phyloP scores from a whole-genome alignment of 1,284 basidiomycete genomes.

The Malassezia brasiliensis region DNA sequence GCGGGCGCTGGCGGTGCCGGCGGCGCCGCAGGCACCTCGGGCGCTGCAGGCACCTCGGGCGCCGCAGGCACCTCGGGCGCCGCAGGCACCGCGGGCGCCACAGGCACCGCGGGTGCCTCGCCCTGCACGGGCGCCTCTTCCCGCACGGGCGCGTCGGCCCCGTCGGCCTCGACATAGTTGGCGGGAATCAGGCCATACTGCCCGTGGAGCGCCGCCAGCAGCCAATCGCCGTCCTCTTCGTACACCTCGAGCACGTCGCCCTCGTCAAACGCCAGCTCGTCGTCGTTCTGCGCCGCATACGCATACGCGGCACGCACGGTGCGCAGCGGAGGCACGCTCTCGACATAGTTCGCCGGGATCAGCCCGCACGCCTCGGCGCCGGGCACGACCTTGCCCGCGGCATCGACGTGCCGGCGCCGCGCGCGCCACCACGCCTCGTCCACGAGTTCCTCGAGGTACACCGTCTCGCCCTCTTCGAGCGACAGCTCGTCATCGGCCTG shows the following conservation, averaged over 20 bases:
- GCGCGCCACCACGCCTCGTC: conserved; percentile 47
- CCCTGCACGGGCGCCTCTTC: neutral
- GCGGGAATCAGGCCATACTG: conserved; percentile 40
- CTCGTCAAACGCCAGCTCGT: conserved; percentile 40
- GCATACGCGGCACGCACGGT: conserved; percentile 42
- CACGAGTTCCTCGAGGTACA: conserved; percentile 44
- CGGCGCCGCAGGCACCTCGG: neutral
- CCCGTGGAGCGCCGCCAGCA: conserved; percentile 30
- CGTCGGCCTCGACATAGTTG: conserved; percentile 40
- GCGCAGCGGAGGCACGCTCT: conserved; percentile 38
- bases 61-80: neutral
- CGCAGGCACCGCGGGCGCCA: neutral
- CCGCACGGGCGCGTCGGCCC: neutral
- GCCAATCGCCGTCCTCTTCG: conserved; percentile 40
- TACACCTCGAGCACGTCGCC: conserved; percentile 40
- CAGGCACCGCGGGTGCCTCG: neutral
- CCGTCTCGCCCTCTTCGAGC: conserved; percentile 39
- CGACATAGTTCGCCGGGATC: conserved; percentile 46
- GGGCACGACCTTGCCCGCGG: conserved; percentile 19
- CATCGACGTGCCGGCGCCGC: conserved; percentile 28
- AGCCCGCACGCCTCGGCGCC: conserved; percentile 27
- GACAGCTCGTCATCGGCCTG: conserved; percentile 45
- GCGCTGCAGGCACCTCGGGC: neutral
- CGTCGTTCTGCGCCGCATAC: conserved; percentile 40
- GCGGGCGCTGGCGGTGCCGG: neutral